These are phyloP conservation scores for Komagataea norvegica DNA, from an alignment of 1,139 yeast species.

Conservation along the genomic window DNA sequence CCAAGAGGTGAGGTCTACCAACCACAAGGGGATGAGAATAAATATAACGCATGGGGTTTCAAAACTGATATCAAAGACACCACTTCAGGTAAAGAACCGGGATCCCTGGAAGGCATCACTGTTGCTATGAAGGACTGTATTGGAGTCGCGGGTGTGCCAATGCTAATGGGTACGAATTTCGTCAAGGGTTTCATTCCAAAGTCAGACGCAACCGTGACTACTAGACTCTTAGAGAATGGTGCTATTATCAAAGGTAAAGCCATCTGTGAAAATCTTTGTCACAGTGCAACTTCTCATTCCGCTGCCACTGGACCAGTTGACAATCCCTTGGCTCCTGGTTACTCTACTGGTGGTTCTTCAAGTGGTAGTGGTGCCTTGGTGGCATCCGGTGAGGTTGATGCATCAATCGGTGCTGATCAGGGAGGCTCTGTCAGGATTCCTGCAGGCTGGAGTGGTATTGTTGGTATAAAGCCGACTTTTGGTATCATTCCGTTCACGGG, in stretches of 20 bases:
- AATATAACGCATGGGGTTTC: constrained; percentile 36
- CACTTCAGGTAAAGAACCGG: constrained; percentile 21
- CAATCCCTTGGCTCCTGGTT: constrained; percentile 29
- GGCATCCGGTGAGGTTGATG: constrained; percentile 30
- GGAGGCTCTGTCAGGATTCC: constrained; percentile 36
- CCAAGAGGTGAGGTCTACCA: constrained; percentile 31
- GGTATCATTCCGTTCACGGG: constrained; percentile 39
- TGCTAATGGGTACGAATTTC: constrained; percentile 34
- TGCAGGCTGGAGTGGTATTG: constrained; percentile 35
- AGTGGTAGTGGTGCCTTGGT: constrained; percentile 37
- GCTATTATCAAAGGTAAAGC: constrained; percentile 34
- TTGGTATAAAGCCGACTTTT: constrained; percentile 38
- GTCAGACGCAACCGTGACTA: constrained; percentile 6
- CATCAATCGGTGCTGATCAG: constrained; percentile 35
- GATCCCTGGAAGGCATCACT: constrained; percentile 29
- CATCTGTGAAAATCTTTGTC: constrained; percentile 36
- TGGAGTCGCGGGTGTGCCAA: constrained; percentile 34
- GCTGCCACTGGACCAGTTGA: constrained; percentile 32
- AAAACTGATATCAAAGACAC: constrained; percentile 33
- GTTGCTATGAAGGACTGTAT: constrained; percentile 35
- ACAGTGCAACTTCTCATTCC: constrained; percentile 35
- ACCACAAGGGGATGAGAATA: constrained; percentile 20
- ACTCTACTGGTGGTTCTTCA: constrained; percentile 34
- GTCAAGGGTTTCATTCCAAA: constrained; percentile 20
- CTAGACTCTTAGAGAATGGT: constrained; percentile 33